phyloP scores from a whole-genome alignment of 2,329 filamentous ascomycete genomes.

The Clonostachys byssicola region DNA sequence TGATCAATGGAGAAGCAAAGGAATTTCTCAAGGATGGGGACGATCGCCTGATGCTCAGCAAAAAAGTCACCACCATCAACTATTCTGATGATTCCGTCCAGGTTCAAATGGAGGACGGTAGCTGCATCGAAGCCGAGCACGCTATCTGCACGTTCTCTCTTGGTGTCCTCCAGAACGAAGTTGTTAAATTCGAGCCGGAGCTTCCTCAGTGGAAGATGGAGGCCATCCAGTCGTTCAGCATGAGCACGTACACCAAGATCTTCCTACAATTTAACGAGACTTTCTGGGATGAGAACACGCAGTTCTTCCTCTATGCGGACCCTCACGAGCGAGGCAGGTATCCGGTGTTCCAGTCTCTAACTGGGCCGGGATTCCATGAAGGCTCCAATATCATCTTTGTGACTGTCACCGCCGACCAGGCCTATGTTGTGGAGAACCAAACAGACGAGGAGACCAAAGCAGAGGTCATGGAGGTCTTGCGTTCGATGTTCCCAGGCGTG shows the following conservation, averaged over 20 bases:
- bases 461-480: conserved; percentile 53
- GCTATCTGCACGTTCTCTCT: conserved; percentile 66
- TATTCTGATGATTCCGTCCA: conserved; percentile 46
- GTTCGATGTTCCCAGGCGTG: conserved; percentile 55
- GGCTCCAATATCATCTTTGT: conserved; percentile 63
- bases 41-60: conserved; percentile 57
- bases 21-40: conserved; percentile 47
- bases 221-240: conserved; percentile 59
- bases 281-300: conserved; percentile 52
- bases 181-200: conserved; percentile 50
- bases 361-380: conserved; percentile 50
- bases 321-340: conserved; percentile 33
- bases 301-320: conserved; percentile 42
- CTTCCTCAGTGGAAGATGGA: conserved; percentile 62
- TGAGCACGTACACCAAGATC: conserved; percentile 72
- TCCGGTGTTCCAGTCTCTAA: conserved; percentile 62
- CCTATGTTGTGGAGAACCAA: conserved; percentile 55
- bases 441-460: conserved; percentile 50
- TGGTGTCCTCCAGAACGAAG: conserved; percentile 61
- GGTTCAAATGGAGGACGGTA: conserved; percentile 46
- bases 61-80: conserved; percentile 47
- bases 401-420: conserved; percentile 53
- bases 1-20: conserved; percentile 51
- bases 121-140: conserved; percentile 54
- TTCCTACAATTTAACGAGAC: conserved; percentile 65